phyloP scores from a whole-genome alignment of 2,329 filamentous ascomycete species.

The Emmonsia crescens region DNA sequence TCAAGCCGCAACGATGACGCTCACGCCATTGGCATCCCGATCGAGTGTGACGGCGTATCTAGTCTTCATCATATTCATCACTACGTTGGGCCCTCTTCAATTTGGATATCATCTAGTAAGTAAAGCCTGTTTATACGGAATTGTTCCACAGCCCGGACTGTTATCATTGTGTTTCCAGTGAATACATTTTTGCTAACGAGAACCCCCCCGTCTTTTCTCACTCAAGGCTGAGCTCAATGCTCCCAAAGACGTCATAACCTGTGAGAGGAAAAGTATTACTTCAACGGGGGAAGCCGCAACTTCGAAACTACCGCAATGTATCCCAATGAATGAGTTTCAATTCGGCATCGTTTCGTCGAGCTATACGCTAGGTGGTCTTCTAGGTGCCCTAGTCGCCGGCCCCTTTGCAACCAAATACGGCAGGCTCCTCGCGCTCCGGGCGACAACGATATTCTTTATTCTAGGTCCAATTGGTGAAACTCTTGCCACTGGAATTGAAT shows the following conservation, averaged over 20 bases:
- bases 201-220: slow-evolving; percentile 3
- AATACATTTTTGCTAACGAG: background rate
- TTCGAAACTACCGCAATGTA: slow-evolving; percentile 54
- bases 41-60: slow-evolving; percentile 59
- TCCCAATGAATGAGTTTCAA: slow-evolving; percentile 70
- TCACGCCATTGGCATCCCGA: background rate
- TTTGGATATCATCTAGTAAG: slow-evolving; percentile 86
- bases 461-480: slow-evolving; percentile 68
- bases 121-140: slow-evolving; percentile 13
- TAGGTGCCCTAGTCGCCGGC: slow-evolving; percentile 71
- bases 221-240: slow-evolving; percentile 82
- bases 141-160: background rate
- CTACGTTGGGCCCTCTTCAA: slow-evolving; percentile 78
- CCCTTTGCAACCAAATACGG: slow-evolving; percentile 69
- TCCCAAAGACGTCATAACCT: slow-evolving; percentile 86
- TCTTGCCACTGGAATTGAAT: slow-evolving; percentile 52
- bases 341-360: slow-evolving; percentile 83
- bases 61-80: slow-evolving; percentile 60
- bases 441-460: slow-evolving; percentile 66
- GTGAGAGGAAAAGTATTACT: slow-evolving; percentile 51
- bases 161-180: slow-evolving; percentile 9
- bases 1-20: background rate
- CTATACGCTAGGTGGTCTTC: slow-evolving; percentile 78
- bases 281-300: slow-evolving; percentile 17
- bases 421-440: slow-evolving; percentile 62